Evolutionary conservation across 176 grass and related monocot species (phyloP).

Genomic region (Eleusine indica): DNA sequence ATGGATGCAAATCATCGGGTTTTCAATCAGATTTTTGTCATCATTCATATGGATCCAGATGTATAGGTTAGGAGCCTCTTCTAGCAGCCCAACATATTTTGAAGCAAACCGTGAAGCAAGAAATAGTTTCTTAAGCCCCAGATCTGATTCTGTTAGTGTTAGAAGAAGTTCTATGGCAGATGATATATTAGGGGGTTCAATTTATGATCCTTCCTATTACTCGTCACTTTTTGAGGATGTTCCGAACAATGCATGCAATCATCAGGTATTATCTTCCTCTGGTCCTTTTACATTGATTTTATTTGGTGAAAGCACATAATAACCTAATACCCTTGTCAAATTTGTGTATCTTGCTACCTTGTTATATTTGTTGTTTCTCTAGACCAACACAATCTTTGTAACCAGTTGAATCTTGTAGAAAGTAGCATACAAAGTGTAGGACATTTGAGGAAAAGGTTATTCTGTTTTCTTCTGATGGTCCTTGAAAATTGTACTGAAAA

Average conservation of each 20-base stretch:
- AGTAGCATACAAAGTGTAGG: background rate
- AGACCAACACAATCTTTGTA: background rate
- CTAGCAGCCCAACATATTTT: conserved; percentile 50
- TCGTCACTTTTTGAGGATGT: conserved; percentile 92
- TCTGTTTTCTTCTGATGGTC: background rate
- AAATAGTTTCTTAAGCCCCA: conserved; percentile 83
- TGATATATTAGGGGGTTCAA: conserved; percentile 93
- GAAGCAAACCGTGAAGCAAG: conserved; percentile 70
- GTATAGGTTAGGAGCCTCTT: conserved; percentile 79
- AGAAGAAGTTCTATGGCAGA: conserved; percentile 83
- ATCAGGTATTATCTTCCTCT: conserved; percentile 58
- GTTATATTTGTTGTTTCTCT: background rate
- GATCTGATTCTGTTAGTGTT: conserved; percentile 68
- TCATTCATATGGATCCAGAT: conserved; percentile 98
- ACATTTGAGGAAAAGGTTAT: background rate
- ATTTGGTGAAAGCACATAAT: background rate
- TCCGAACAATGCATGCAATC: conserved; percentile 61
- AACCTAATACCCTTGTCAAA: background rate
- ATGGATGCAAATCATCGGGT: conserved; percentile 98
- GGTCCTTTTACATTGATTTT: conserved; percentile 9
- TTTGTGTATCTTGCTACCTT: conserved; percentile 12
- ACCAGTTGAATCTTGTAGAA: background rate
- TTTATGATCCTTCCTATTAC: conserved; percentile 93
- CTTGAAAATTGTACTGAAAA: background rate
- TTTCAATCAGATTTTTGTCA: conserved; percentile 96